Base-by-base conservation (phyloP, 192 early-diverging fungal species). In the Martensiomyces pterosporus region DNA sequence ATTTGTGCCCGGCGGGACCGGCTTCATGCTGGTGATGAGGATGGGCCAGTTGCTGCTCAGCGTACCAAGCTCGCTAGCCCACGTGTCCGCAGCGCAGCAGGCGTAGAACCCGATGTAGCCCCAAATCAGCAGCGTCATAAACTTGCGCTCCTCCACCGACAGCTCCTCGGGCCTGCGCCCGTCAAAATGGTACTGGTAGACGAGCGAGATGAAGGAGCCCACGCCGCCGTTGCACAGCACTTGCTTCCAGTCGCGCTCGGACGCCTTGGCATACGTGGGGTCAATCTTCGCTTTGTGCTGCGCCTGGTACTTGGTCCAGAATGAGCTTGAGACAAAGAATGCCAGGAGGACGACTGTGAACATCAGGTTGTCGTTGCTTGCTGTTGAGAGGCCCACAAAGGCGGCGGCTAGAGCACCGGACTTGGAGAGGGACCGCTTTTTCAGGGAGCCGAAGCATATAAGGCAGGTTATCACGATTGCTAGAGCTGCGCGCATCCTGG, bases 1-100 rank as follows among this genome's bases (percentile, higher is more conserved):
- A 67, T 97, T 97, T 12, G 91, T 94, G 2, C 94, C 94, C 21
- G 86, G 84, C 9, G 94, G 94, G 6, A 94, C 94, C 24, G 71
- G 52, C 34, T 78, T 73, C 23, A 84, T 57, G 0, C 84, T 85
- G 4, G 94, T 97, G 34, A 97, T 92, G 9, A 97, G 71, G 17
- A 77, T 60, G 10, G 94, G 94, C 77, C 78, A 82, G 22, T 62
- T 53, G 21, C 76, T 76, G 58, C 80, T 86, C 16, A 97, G 65
- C 12, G 91, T 79, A 1, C 94, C 94, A 18, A 97, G 68, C 60
- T 97, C 94, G 64, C 84, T 87, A 24, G 92, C 87, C 88, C 87
- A 94, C 9, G 85, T 87, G 45, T 87, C 85, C 3, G 79, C 85
- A 9, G 68, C 64, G 40, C 83, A 85, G 53, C 82, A 84, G 4